Percentiles rank a stretch among this genome's conserved stretches.
Evolutionary conservation across 306 rosid genomes (phyloP).

Genomic region (Trifolium fragiferum): DNA sequence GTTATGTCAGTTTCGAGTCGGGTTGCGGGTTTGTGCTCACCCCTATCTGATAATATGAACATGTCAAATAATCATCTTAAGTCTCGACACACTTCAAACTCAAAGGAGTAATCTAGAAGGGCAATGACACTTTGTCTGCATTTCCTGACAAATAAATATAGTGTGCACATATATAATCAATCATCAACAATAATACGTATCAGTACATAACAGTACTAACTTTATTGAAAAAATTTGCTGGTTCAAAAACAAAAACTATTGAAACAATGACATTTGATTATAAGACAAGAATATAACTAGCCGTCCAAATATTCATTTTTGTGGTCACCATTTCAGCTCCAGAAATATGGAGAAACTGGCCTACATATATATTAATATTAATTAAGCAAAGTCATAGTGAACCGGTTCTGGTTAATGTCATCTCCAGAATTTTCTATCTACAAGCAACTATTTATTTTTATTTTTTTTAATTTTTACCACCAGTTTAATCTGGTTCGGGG

Average conservation of each 20-base stretch:
- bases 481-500: too few species aligned
- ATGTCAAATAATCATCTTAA: conserved; percentile 17
- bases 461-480: too few species aligned
- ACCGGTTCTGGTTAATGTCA: neutral
- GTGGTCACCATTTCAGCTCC: conserved; percentile 23
- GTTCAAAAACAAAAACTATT: too few species aligned
- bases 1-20: too few species aligned
- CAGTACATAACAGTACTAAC: neutral
- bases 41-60: too few species aligned
- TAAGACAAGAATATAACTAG: conserved; percentile 37
- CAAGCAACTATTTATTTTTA: neutral
- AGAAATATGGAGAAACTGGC: conserved; percentile 17
- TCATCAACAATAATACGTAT: conserved; percentile 31
- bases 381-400: neutral
- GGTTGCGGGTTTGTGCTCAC: too few species aligned
- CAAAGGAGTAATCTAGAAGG: conserved; percentile 48
- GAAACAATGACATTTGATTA: conserved; percentile 5
- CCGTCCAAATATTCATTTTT: conserved; percentile 30
- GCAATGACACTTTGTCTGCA: conserved; percentile 42
- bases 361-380: neutral
- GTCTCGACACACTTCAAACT: conserved; percentile 4
- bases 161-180: conserved; percentile 17
- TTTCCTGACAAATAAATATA: conserved; percentile 43
- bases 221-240: conserved; percentile 1
- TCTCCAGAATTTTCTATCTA: conserved; percentile 6